phyloP scores from a whole-genome alignment of 2,329 filamentous ascomycete species.

The Fusarium denticulatum region DNA sequence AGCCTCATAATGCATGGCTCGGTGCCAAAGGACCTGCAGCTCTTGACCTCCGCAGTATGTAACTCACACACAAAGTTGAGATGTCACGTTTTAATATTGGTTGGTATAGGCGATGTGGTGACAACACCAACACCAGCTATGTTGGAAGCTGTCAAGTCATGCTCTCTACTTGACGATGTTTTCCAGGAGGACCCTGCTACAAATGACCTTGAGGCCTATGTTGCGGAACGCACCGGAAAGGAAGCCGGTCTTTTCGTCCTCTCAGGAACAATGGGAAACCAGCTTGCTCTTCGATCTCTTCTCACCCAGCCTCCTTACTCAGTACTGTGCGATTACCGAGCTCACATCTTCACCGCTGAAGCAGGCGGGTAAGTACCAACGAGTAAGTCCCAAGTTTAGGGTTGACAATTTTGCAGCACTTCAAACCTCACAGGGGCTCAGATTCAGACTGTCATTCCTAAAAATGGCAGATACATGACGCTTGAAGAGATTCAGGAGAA shows the following conservation, averaged over 20 bases:
- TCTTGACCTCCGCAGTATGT: slow-evolving; percentile 54
- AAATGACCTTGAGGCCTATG: slow-evolving; percentile 75
- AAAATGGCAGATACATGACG: slow-evolving; percentile 78
- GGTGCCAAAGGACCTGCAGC: slow-evolving; percentile 51
- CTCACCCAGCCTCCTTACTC: slow-evolving; percentile 82
- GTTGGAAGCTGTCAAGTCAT: slow-evolving; percentile 80
- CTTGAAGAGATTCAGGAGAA: slow-evolving; percentile 78
- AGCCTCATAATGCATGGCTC: slow-evolving; percentile 48
- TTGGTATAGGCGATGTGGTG: slow-evolving; percentile 57
- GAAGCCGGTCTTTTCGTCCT: slow-evolving; percentile 83
- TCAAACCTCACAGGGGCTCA: slow-evolving; percentile 77
- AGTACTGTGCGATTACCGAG: slow-evolving; percentile 80
- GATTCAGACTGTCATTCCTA: slow-evolving; percentile 71
- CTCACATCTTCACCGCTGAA: slow-evolving; percentile 78
- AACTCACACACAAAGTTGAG: no score
- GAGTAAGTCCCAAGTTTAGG: neutral
- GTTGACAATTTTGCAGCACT: slow-evolving; percentile 58
- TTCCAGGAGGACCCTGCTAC: slow-evolving; percentile 84
- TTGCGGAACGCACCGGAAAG: slow-evolving; percentile 78
- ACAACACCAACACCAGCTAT: slow-evolving; percentile 84
- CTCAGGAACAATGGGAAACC: slow-evolving; percentile 95
- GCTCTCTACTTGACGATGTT: slow-evolving; percentile 85
- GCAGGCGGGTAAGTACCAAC: slow-evolving; percentile 63
- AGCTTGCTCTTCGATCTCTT: slow-evolving; percentile 81
- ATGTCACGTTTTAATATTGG: slow-evolving; percentile 29